Conservation (phyloP, 345 rosid genomes). For the Sisymbrium irio region DNA sequence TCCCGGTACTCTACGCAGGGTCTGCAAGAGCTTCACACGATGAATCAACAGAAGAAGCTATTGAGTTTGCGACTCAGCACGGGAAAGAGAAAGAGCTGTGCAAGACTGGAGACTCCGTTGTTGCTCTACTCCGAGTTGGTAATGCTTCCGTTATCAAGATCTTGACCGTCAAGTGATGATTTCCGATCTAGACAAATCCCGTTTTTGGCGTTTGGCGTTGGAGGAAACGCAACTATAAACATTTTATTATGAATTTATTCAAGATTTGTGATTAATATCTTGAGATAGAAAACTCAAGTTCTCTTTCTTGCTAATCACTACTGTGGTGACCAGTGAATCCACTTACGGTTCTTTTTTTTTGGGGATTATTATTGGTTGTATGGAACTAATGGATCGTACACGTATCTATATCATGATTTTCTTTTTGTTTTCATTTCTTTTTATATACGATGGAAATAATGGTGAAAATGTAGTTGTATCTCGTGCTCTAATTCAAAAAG, state of each 20-base stretch:
- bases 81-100: constrained; percentile 73
- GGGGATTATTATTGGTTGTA: constrained; percentile 18
- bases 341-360: constrained; percentile 3
- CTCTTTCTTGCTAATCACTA: constrained; percentile 21
- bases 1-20: constrained; percentile 80
- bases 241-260: constrained; percentile 8
- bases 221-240: constrained; percentile 3
- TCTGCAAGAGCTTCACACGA: constrained; percentile 87
- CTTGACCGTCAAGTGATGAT: constrained; percentile 62
- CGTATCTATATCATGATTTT: constrained; percentile 18
- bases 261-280: constrained; percentile 30
- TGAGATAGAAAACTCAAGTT: constrained; percentile 33
- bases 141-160: constrained; percentile 93
- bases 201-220: constrained; percentile 32
- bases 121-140: constrained; percentile 88
- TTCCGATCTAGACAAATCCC: not conserved
- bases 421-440: not conserved
- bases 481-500: not conserved
- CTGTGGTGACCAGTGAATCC: constrained; percentile 27
- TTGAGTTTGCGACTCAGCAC: constrained; percentile 67
- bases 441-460: not conserved
- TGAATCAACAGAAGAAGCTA: constrained; percentile 91
- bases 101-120: constrained; percentile 77
- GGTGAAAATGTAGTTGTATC: not conserved
- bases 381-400: constrained; percentile 29